phyloP scores from a whole-genome alignment of 2,329 filamentous ascomycete species.

The Beauveria asiatica region DNA sequence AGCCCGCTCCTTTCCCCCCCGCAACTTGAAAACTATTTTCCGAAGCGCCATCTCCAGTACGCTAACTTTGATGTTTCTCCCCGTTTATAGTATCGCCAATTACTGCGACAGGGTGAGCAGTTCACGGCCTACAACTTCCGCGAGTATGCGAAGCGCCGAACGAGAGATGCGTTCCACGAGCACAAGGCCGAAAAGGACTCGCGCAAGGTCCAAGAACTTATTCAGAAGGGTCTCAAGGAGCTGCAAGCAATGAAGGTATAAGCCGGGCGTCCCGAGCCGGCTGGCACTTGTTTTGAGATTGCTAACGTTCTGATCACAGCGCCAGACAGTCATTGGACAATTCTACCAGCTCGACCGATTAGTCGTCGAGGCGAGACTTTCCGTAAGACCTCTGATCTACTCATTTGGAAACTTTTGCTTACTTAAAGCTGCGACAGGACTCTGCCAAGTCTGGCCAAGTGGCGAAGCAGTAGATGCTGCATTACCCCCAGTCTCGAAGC shows the following conservation, averaged over 20 bases:
- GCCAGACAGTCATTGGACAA: constrained; percentile 89
- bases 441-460: constrained; percentile 57
- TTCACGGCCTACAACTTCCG: constrained; percentile 97
- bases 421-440: constrained; percentile 54
- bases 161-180: constrained; percentile 83
- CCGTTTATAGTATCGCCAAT: constrained; percentile 68
- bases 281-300: background rate
- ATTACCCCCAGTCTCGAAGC: constrained; percentile 42
- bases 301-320: constrained; percentile 40
- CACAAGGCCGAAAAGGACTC: constrained; percentile 64
- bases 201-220: constrained; percentile 72
- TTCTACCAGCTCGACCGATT: constrained; percentile 89
- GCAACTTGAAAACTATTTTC: background rate
- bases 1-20: background rate
- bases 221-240: constrained; percentile 81
- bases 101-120: constrained; percentile 76
- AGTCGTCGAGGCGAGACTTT: constrained; percentile 82
- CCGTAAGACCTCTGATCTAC: constrained; percentile 42
- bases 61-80: background rate
- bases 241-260: constrained; percentile 82
- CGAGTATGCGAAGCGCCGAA: constrained; percentile 88
- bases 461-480: constrained; percentile 68
- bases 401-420: background rate
- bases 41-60: background rate
- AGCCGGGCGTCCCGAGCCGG: background rate